phyloP scores from a whole-genome alignment of 164 flowering plant genomes.

The Umbilicus rupestris region DNA sequence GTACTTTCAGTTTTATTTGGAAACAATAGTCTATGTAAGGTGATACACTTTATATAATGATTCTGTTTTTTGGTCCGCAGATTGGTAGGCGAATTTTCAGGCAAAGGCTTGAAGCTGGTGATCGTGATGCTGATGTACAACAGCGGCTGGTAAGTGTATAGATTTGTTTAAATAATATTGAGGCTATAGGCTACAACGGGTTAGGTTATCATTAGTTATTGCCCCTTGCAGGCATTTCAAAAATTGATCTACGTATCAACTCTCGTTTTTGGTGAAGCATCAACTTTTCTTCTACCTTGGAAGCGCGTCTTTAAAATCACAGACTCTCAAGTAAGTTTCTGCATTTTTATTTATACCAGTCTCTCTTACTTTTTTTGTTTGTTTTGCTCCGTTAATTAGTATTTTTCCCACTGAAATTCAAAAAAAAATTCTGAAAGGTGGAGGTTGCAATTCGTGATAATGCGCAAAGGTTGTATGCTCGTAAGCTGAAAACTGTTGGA shows the following conservation, averaged over 20 bases:
- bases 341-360: neutral
- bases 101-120: slow-evolving; percentile 95
- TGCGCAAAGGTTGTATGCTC: slow-evolving; percentile 71
- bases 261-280: slow-evolving; percentile 93
- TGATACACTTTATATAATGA: neutral
- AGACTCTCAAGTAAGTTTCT: slow-evolving; percentile 70
- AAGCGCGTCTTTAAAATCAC: slow-evolving; percentile 91
- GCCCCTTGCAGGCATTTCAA: slow-evolving; percentile 99
- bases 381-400: neutral
- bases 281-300: slow-evolving; percentile 96
- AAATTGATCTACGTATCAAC: slow-evolving; percentile 91
- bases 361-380: neutral
- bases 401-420: neutral
- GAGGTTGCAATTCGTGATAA: slow-evolving; percentile 93
- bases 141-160: slow-evolving; percentile 70
- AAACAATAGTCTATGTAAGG: neutral
- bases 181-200: slow-evolving; percentile 15
- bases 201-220: slow-evolving; percentile 43
- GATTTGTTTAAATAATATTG: neutral
- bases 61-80: slow-evolving; percentile 27
- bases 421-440: slow-evolving; percentile 36
- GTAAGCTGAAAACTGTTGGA: slow-evolving; percentile 47
- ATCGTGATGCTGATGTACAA: slow-evolving; percentile 68
- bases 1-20: slow-evolving; percentile 21
- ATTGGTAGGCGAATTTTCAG: slow-evolving; percentile 81